phyloP scores from a whole-genome alignment of 2,329 filamentous ascomycete genomes.

The Diaporthe caulivora region DNA sequence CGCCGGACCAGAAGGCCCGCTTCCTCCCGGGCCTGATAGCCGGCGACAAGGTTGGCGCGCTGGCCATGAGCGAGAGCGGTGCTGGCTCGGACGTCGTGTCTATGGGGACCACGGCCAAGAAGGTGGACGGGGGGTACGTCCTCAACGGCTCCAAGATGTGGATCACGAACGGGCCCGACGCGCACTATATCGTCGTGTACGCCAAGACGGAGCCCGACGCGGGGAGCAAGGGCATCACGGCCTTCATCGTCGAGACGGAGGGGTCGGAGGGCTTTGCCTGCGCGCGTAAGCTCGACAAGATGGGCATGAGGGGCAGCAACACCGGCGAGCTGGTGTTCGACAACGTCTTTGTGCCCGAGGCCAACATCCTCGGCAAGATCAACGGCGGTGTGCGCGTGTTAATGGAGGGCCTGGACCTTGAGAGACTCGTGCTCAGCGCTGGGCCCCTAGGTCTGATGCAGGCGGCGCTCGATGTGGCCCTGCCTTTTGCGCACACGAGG shows the following conservation, averaged over 20 bases:
- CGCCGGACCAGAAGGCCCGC: constrained; percentile 79
- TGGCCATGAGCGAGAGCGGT: constrained; percentile 95
- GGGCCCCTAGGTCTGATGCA: constrained; percentile 97
- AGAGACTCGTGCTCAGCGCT: constrained; percentile 90
- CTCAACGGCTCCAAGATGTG: constrained; percentile 98
- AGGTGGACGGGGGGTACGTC: constrained; percentile 85
- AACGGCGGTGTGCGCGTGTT: constrained; percentile 90
- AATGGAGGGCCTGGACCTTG: constrained; percentile 96
- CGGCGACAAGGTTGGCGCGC: constrained; percentile 83
- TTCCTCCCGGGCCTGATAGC: constrained; percentile 86
- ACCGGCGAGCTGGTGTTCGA: constrained; percentile 95
- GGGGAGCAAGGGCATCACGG: constrained; percentile 91
- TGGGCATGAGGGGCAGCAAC: constrained; percentile 97
- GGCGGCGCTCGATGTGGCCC: constrained; percentile 83
- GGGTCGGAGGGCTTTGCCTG: constrained; percentile 82
- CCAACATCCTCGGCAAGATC: constrained; percentile 83
- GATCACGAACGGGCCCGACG: constrained; percentile 98
- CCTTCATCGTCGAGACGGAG: constrained; percentile 85
- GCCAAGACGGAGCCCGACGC: constrained; percentile 89
- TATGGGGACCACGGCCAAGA: constrained; percentile 89
- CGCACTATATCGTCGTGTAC: constrained; percentile 94
- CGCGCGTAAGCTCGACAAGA: constrained; percentile 93
- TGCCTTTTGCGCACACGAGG: constrained; percentile 90
- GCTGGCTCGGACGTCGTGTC: constrained; percentile 94
- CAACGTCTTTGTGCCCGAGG: constrained; percentile 86